Percentiles rank a stretch among this genome's conserved stretches.
phyloP scores from a whole-genome alignment of 495 filamentous ascomycete species.

The Lophiotrema nucula region DNA sequence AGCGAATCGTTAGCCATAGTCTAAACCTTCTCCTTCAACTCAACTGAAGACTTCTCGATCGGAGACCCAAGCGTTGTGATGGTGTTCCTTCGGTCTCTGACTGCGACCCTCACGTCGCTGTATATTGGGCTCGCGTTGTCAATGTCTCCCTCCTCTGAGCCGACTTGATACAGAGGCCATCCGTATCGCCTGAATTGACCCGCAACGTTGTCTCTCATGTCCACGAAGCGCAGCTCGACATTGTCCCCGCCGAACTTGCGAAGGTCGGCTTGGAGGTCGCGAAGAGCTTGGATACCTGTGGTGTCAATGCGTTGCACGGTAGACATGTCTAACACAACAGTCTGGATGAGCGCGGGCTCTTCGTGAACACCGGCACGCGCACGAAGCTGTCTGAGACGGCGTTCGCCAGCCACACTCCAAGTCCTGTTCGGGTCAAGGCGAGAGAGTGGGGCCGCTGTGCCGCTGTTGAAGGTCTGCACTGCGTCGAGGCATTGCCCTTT shows the following conservation, averaged over 20 bases:
- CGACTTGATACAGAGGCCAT: conserved; percentile 2
- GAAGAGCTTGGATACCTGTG: conserved; percentile 23
- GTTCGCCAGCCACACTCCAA: conserved; percentile 48
- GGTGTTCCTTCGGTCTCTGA: no score
- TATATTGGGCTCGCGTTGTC: no score
- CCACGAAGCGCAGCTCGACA: conserved; percentile 23
- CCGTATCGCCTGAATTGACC: conserved; percentile 5
- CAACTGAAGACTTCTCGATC: no score
- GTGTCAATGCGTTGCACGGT: conserved; percentile 32
- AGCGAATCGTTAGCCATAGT: no score
- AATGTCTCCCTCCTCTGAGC: no score
- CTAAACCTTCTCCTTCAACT: no score
- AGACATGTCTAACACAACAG: conserved; percentile 34
- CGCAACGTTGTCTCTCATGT: not conserved
- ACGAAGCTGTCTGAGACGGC: conserved; percentile 39
- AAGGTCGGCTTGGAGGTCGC: conserved; percentile 29
- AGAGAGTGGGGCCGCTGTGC: conserved; percentile 32
- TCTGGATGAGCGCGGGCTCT: conserved; percentile 22
- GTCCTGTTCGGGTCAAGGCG: conserved; percentile 42
- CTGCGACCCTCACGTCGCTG: no score
- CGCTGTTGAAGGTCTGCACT: conserved; percentile 42
- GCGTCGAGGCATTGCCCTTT: conserved; percentile 45
- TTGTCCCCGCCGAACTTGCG: conserved; percentile 18
- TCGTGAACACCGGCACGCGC: conserved; percentile 5
- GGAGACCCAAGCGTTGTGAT: no score